Conservation (phyloP, 2,329 filamentous ascomycete species). For the Cercospora sp. region DNA sequence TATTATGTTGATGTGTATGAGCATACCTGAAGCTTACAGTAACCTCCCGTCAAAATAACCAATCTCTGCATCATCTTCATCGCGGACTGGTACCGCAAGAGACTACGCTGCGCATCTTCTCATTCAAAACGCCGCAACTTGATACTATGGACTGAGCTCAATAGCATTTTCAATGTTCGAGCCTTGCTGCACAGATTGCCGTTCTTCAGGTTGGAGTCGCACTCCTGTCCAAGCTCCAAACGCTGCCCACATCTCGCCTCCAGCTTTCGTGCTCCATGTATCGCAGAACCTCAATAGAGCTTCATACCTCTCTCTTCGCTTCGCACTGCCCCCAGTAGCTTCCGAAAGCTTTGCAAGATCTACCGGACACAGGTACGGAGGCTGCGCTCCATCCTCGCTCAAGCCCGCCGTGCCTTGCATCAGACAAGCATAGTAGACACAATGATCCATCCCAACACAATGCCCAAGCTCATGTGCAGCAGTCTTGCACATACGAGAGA, state of each 20-base stretch:
- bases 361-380: slow-evolving; percentile 63
- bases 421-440: slow-evolving; percentile 63
- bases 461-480: slow-evolving; percentile 66
- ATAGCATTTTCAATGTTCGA: not conserved
- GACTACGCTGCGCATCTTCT: not conserved
- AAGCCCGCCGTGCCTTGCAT: slow-evolving; percentile 63
- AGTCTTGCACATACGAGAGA: slow-evolving; percentile 58
- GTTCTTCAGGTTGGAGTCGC: slow-evolving; percentile 17
- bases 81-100: not conserved
- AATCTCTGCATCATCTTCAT: not conserved
- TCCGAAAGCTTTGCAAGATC: slow-evolving; percentile 56
- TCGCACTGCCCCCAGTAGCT: slow-evolving; percentile 18
- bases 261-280: slow-evolving; percentile 40
- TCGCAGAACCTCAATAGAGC: slow-evolving; percentile 48
- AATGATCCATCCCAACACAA: slow-evolving; percentile 68
- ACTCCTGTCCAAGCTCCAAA: slow-evolving; percentile 48
- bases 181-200: not conserved
- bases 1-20: not conserved
- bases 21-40: not conserved
- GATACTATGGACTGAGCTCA: not conserved
- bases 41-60: not conserved
- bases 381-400: slow-evolving; percentile 61
- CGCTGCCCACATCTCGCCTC: slow-evolving; percentile 47
- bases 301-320: slow-evolving; percentile 43
- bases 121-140: not conserved